phyloP scores from a whole-genome alignment of 176 grass and related monocot genomes.

The Areca catechu region DNA sequence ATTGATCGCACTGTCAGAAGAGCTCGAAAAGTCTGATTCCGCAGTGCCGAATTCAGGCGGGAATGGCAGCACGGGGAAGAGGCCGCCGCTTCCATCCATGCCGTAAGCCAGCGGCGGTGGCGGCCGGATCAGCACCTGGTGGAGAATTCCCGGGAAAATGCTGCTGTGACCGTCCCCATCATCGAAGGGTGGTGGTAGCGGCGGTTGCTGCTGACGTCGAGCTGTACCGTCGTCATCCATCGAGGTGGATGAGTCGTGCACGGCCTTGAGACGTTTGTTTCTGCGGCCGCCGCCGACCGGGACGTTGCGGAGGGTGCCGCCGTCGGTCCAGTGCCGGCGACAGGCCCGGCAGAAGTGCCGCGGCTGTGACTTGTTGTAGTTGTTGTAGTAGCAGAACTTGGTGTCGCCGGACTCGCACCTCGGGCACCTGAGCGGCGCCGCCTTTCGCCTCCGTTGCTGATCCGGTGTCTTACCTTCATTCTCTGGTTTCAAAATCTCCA shows the following conservation, averaged over 20 bases:
- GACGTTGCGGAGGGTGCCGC: conserved; percentile 14
- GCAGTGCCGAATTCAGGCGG: not conserved
- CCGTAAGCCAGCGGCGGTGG: not conserved
- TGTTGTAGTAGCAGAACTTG: conserved; percentile 30
- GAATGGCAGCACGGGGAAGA: not conserved
- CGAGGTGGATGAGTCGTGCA: not conserved
- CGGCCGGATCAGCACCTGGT: not conserved
- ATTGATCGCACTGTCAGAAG: too few species aligned
- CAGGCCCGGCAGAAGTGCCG: conserved; percentile 5
- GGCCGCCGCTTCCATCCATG: too few species aligned
- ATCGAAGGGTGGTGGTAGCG: too few species aligned
- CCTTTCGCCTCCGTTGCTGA: not conserved
- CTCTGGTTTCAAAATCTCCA: too few species aligned
- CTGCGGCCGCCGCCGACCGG: conserved; percentile 11
- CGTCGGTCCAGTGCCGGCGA: conserved; percentile 5
- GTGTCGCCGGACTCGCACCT: conserved; percentile 18
- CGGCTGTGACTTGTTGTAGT: conserved; percentile 17
- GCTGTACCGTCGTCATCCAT: not conserved
- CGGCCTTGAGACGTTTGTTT: conserved; percentile 47
- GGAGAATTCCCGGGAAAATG: not conserved
- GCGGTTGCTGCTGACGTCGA: conserved; percentile 20
- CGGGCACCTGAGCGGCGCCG: not conserved
- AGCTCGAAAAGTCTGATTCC: not conserved
- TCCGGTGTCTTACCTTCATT: too few species aligned
- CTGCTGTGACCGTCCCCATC: not conserved